A percentile compares a stretch with the other conserved stretches of the same genome.
Evolutionary conservation across 495 filamentous ascomycete species (phyloP).

Genomic region (Wilcoxina mikolae): DNA sequence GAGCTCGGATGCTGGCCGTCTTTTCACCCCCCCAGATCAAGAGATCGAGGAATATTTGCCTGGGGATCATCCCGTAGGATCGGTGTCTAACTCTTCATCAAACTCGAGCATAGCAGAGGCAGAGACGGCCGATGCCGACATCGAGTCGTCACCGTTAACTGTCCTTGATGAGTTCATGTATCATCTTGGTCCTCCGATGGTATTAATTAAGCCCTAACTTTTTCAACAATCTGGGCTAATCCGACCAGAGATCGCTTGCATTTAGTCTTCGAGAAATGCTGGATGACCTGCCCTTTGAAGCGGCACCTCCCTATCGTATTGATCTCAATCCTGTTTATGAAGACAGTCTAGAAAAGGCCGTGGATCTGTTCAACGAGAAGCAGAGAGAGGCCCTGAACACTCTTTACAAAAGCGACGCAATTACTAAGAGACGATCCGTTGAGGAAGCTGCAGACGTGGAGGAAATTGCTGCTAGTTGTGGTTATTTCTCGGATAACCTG

Average conservation of each 20-base stretch:
- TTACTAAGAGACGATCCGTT: conserved; percentile 43
- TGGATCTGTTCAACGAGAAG: conserved; percentile 59
- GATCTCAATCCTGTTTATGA: conserved; percentile 62
- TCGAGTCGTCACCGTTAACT: conserved; percentile 35
- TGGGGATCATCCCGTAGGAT: neutral
- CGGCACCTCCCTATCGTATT: conserved; percentile 34
- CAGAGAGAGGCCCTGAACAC: conserved; percentile 57
- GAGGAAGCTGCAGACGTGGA: conserved; percentile 85
- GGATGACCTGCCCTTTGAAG: conserved; percentile 61
- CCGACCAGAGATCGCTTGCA: conserved; percentile 58
- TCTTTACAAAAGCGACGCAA: conserved; percentile 62
- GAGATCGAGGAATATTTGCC: conserved; percentile 2
- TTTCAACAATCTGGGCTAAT: neutral
- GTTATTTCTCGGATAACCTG: conserved; percentile 82
- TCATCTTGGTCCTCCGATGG: conserved; percentile 82
- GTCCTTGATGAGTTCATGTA: conserved; percentile 80
- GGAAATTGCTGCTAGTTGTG: conserved; percentile 88
- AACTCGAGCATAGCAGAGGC: neutral
- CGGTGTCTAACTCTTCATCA: neutral
- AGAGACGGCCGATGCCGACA: neutral
- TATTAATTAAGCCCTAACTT: conserved; percentile 21
- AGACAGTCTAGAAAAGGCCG: conserved; percentile 60
- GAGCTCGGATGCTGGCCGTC: neutral
- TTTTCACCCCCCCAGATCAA: conserved; percentile 24
- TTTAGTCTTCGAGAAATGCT: conserved; percentile 80